phyloP scores from a whole-genome alignment of 129 eudicot genomes.

The Kitagawia praeruptora region DNA sequence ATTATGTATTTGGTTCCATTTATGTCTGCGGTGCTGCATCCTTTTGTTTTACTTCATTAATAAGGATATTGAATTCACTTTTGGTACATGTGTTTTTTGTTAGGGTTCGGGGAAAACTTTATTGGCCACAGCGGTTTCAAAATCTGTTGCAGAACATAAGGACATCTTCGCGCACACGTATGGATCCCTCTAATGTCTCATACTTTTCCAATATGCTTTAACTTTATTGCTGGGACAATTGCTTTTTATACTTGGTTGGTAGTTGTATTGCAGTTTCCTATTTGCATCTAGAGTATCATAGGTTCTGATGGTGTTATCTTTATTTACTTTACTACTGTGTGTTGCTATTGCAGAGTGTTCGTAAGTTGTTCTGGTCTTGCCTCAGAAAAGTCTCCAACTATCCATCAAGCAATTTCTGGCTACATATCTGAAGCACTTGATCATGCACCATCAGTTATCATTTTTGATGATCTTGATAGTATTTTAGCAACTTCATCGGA shows the following conservation, averaged over 20 bases:
- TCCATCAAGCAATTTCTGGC: slow-evolving; percentile 65
- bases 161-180: slow-evolving; percentile 82
- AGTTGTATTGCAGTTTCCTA: neutral
- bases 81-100: slow-evolving; percentile 3
- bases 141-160: slow-evolving; percentile 51
- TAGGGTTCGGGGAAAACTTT: slow-evolving; percentile 96
- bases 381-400: slow-evolving; percentile 55
- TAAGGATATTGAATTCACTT: neutral
- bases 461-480: slow-evolving; percentile 94
- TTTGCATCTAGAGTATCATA: neutral
- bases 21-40: neutral
- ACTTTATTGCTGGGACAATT: neutral
- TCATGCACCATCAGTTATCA: slow-evolving; percentile 73
- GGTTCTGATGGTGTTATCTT: slow-evolving; percentile 4
- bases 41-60: too few species aligned
- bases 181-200: slow-evolving; percentile 11
- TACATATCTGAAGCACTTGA: slow-evolving; percentile 89
- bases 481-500: slow-evolving; percentile 57
- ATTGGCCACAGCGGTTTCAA: slow-evolving; percentile 74
- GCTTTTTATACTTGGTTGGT: neutral
- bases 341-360: slow-evolving; percentile 47
- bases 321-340: slow-evolving; percentile 7
- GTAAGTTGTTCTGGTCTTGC: slow-evolving; percentile 76
- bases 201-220: neutral
- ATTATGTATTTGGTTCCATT: neutral